Base-by-base conservation (phyloP, 2,329 filamentous ascomycete genomes). In the Xylariaceae sp. region DNA sequence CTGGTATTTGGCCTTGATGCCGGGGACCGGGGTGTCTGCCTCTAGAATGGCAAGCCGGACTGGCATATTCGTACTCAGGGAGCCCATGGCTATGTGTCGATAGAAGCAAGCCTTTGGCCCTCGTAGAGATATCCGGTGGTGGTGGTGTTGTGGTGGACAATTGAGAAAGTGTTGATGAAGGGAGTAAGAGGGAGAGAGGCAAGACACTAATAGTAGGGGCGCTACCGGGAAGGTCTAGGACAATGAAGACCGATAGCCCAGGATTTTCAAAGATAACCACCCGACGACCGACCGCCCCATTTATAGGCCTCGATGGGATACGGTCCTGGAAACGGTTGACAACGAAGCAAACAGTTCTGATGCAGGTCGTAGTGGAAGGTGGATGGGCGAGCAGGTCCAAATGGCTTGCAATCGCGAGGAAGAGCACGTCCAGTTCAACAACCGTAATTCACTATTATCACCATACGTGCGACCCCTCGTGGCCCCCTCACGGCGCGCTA, bases 31-130 rank as follows among this genome's bases (percentile, higher is more conserved):
- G 1, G 83, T 89, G 73, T 96, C 93, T 77, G 89, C 88, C 78
- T 96, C 91, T 62, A 97, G 85, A 63, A 97, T 82, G 40, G 92
- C 92, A 72, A 97, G 87, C 50, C 89, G 87, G 62, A 93, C 75
- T 24, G 83, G 82, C n/a, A 63, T 53, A 30, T 66, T 60, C 37
- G 57, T 21, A 30, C 55, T 52, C 57, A 53, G 59, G 50, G 70
- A 74, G 45, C 65, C 66, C 66, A 69, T 69, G 45, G 33, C 59
- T 32, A 32, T 16, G 33, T 27, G 8, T 26, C 20, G 7, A 20
- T 13, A 15, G 16, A 13, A 23, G 48, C 16, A 4, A 16, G 7
- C 42, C 26, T 29, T 33, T 24, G 27, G 16, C 23, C 10, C 9
- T 50, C 40, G 40, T 23, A 51, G 13, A 10, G 27, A 26, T n/a